Base-by-base conservation (phyloP, 202 grass and related monocot genomes). In the Setaria viridis region DNA sequence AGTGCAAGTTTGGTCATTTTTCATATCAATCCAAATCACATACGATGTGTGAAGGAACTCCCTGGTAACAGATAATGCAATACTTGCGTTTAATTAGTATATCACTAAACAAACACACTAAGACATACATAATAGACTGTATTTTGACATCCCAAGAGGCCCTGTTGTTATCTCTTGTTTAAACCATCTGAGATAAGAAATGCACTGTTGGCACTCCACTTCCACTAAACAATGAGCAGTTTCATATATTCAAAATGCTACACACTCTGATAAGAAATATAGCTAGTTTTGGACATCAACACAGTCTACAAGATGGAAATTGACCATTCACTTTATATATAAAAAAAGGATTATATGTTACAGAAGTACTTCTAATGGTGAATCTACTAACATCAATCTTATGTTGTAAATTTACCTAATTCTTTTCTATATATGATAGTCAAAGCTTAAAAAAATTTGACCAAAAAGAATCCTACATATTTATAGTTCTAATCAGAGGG, bases 21-120 rank as follows among this genome's bases (percentile, higher is more conserved):
- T 43, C 63, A 19, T 81, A 39, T 34, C 53, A 37, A 70, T 62
- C 16, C 30, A 55, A n/a, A 16, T 20, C 14, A 82, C 53, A n/a
- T 37, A 82, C 66, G 66, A 74, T 32, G 65, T 69, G 21, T 70
- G 33, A 17, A 84, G 19, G 33, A 56, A 74, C 65, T 59, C 7
- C 1, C 67, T 29, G n/a, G 8, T 42, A 57, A 64, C 53, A 80
- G 43, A 56, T 75, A 30, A 30, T 45, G 50, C n/a, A 50, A 21
- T 67, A 46, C n/a, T 82, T 57, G 13, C 42, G 14, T 80, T 67
- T 75, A 62, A 17, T 62, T 60, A 51, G 19, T 70, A 35, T 6
- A 53, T 71, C 42, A 70, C 5, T 57, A 30, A 47, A 78, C 68
- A 45, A 60, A 64, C 7, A 84, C 7, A 56, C 33, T 15, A 79